A percentile compares a stretch with the other conserved stretches of the same genome.
phyloP scores from a whole-genome alignment of 345 rosid species.

The Angophora floribunda region DNA sequence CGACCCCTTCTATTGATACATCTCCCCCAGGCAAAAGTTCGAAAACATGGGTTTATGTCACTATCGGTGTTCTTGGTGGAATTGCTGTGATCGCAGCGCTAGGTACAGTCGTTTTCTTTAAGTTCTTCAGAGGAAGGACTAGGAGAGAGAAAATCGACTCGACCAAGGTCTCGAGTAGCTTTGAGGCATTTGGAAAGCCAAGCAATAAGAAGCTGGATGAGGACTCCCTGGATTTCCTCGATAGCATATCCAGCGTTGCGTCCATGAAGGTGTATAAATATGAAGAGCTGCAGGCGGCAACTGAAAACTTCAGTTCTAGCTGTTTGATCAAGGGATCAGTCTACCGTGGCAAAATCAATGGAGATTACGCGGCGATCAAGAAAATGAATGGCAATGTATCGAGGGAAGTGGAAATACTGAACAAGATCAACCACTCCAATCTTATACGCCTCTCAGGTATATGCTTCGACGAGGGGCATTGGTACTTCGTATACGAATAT shows the following conservation, averaged over 20 bases:
- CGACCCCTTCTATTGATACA: slow-evolving; percentile 4
- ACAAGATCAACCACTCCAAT: slow-evolving; percentile 59
- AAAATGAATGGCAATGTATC: slow-evolving; percentile 58
- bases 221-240: slow-evolving; percentile 27
- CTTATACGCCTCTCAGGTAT: slow-evolving; percentile 65
- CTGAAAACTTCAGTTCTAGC: slow-evolving; percentile 47
- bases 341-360: slow-evolving; percentile 48
- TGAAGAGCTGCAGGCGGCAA: slow-evolving; percentile 51
- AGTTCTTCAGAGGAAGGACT: not conserved
- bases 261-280: slow-evolving; percentile 52
- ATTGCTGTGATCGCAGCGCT: slow-evolving; percentile 9
- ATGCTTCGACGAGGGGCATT: slow-evolving; percentile 50
- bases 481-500: slow-evolving; percentile 74
- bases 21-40: slow-evolving; percentile 10
- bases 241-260: slow-evolving; percentile 33
- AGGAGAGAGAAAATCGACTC: slow-evolving; percentile 10
- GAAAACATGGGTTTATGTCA: slow-evolving; percentile 46
- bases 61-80: slow-evolving; percentile 44
- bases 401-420: slow-evolving; percentile 51
- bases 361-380: slow-evolving; percentile 71
- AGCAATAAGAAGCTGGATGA: slow-evolving; percentile 21
- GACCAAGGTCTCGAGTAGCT: slow-evolving; percentile 6
- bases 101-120: slow-evolving; percentile 19
- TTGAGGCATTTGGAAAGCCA: slow-evolving; percentile 23
- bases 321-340: slow-evolving; percentile 48